Conservation (phyloP, 495 filamentous ascomycete species). For the Niebla homalea region DNA sequence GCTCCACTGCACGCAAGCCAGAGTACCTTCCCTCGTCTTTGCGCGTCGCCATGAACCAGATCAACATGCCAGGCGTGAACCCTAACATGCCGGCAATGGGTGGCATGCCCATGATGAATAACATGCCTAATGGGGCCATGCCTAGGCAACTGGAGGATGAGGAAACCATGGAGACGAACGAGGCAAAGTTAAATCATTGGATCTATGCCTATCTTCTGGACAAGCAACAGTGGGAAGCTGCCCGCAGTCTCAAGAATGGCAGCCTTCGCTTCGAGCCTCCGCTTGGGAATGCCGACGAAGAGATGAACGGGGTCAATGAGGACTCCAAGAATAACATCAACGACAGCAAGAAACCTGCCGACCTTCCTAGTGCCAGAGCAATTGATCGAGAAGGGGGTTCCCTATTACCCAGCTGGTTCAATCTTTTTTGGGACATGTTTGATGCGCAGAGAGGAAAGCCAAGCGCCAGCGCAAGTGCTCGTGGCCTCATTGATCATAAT, state of each 20-base stretch:
- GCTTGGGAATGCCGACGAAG: conserved; percentile 46
- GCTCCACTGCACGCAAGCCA: no score
- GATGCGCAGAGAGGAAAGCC: conserved; percentile 54
- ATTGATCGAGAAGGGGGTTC: conserved; percentile 50
- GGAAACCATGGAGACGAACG: conserved; percentile 23
- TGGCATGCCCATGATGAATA: conserved; percentile 62
- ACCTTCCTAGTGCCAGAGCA: conserved; percentile 63
- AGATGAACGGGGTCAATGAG: conserved; percentile 64
- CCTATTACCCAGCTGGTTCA: conserved; percentile 91
- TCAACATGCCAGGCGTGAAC: conserved; percentile 56
- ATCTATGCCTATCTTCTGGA: conserved; percentile 95
- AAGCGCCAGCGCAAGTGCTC: conserved; percentile 35
- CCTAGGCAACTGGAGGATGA: conserved; percentile 32
- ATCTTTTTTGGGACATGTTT: conserved; percentile 91
- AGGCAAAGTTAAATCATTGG: conserved; percentile 70
- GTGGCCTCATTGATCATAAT: conserved; percentile 63
- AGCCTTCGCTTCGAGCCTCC: conserved; percentile 44
- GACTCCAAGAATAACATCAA: conserved; percentile 60
- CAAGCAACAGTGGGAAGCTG: conserved; percentile 66
- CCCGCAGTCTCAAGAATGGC: conserved; percentile 55
- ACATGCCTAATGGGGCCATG: conserved; percentile 40
- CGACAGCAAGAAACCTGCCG: conserved; percentile 58
- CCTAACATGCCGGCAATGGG: conserved; percentile 49
- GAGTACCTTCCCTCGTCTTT: neutral
- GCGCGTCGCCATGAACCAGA: conserved; percentile 50